A percentile compares a stretch with the other conserved stretches of the same genome.
These are phyloP conservation scores for Dioscorea alata DNA, from an alignment of 106 monocot species.

Conservation along the genomic window DNA sequence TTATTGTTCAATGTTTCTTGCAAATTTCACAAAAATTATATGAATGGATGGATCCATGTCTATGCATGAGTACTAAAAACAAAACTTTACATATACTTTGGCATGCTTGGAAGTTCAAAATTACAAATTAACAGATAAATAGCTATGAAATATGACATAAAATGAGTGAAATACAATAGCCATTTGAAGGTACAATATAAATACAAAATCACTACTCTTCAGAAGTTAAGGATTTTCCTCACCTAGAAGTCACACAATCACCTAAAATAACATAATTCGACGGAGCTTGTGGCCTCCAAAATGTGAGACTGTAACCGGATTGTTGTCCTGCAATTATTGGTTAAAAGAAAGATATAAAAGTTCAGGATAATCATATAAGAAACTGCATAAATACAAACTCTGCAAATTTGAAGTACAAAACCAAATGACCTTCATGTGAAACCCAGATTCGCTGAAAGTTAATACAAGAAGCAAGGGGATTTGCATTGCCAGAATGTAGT, in stretches of 20 bases:
- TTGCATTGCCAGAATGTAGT: constrained; percentile 72
- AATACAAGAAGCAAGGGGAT: constrained; percentile 65
- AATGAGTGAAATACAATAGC: too few species aligned
- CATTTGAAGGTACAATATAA: too few species aligned
- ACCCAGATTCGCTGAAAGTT: constrained; percentile 84
- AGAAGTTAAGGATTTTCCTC: not conserved
- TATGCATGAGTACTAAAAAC: too few species aligned
- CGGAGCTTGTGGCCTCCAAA: constrained; percentile 99
- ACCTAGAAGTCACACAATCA: constrained; percentile 98
- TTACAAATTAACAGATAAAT: too few species aligned
- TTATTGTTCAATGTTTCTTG: too few species aligned
- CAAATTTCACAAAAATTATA: too few species aligned
- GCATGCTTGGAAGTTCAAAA: too few species aligned
- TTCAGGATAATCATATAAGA: not conserved
- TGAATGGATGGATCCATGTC: too few species aligned
- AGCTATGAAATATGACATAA: too few species aligned
- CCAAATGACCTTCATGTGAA: constrained; percentile 61
- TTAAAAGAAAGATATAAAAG: too few species aligned
- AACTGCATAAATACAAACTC: not conserved
- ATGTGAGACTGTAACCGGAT: constrained; percentile 66
- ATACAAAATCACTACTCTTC: too few species aligned
- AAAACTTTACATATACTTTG: too few species aligned
- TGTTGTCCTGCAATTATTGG: constrained; percentile 38
- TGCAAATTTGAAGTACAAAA: not conserved
- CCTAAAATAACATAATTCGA: constrained; percentile 87